Evolutionary conservation across 805 yeast species (phyloP).

Genomic region (Millerago galiae): DNA sequence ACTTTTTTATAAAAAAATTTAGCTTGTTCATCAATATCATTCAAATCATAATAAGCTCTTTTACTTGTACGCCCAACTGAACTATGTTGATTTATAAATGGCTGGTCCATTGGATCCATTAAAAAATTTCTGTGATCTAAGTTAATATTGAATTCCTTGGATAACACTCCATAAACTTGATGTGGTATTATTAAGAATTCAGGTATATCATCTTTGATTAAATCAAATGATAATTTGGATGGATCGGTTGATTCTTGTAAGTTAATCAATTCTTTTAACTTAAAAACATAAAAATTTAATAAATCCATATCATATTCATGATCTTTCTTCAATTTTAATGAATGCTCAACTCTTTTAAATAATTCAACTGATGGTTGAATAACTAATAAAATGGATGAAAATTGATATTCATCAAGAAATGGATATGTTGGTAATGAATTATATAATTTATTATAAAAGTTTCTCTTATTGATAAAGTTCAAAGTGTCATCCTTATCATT

Average conservation of each 20-base stretch:
- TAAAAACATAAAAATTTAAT: slow-evolving; percentile 34
- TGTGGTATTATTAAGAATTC: slow-evolving; percentile 41
- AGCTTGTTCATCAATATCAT: slow-evolving; percentile 9
- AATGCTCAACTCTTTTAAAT: slow-evolving; percentile 17
- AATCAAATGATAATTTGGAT: slow-evolving; percentile 18
- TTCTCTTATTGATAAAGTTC: slow-evolving; percentile 3
- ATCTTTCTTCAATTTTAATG: slow-evolving; percentile 21
- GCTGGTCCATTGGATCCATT: slow-evolving; percentile 34
- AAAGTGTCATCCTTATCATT: not conserved
- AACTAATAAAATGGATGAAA: slow-evolving; percentile 49
- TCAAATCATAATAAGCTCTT: slow-evolving; percentile 15
- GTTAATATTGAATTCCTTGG: slow-evolving; percentile 39
- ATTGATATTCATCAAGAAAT: slow-evolving; percentile 23
- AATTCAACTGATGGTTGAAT: slow-evolving; percentile 37
- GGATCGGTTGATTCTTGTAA: slow-evolving; percentile 7
- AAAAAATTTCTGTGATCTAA: slow-evolving; percentile 34
- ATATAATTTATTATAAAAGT: slow-evolving; percentile 26
- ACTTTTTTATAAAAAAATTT: slow-evolving; percentile 22
- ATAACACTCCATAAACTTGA: slow-evolving; percentile 40
- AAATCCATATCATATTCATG: slow-evolving; percentile 52
- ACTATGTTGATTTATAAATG: slow-evolving; percentile 20
- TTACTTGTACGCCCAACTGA: slow-evolving; percentile 2
- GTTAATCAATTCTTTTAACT: slow-evolving; percentile 15
- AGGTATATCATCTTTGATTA: slow-evolving; percentile 13
- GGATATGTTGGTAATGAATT: slow-evolving; percentile 31